A percentile compares a stretch with the other conserved stretches of the same genome.
These are phyloP conservation scores for Suaeda aralocaspica DNA, from an alignment of 148 eudicot genomes.

Conservation along the genomic window DNA sequence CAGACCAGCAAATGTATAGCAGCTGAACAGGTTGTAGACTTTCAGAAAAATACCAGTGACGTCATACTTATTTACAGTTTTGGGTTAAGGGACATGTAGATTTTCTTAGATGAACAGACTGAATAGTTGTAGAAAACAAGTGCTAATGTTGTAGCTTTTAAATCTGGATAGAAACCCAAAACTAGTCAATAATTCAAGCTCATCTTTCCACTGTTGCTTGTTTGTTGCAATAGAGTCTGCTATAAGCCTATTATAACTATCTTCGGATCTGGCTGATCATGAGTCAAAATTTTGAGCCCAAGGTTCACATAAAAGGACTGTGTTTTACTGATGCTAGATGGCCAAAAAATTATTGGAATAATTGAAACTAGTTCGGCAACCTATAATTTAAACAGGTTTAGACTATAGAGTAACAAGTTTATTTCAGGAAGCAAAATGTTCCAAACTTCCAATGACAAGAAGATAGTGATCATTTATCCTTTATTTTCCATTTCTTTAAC, in stretches of 20 bases:
- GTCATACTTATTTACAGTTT: neutral
- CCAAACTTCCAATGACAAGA: no score
- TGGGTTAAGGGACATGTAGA: neutral
- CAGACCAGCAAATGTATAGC: neutral
- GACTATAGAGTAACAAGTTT: no score
- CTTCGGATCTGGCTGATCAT: neutral
- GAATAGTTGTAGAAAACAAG: neutral
- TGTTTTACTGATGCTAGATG: neutral
- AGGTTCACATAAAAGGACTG: neutral
- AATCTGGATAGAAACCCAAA: neutral
- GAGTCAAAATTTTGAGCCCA: neutral
- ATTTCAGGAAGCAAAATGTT: no score
- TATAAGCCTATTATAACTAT: neutral
- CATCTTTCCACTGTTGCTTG: constrained; percentile 1
- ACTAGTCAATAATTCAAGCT: constrained; percentile 2
- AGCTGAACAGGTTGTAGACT: neutral
- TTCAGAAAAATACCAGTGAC: neutral
- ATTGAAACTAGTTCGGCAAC: neutral
- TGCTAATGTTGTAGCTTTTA: neutral
- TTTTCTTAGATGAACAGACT: no score
- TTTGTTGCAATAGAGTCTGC: neutral
- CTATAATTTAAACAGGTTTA: neutral
- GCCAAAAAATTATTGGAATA: no score
- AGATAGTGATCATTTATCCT: no score
- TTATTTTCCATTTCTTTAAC: no score